A percentile compares a stretch with the other conserved stretches of the same genome.
These are phyloP conservation scores for Theileria annulata DNA, from an alignment of 169 alveolate genomes.

Conservation along the genomic window DNA sequence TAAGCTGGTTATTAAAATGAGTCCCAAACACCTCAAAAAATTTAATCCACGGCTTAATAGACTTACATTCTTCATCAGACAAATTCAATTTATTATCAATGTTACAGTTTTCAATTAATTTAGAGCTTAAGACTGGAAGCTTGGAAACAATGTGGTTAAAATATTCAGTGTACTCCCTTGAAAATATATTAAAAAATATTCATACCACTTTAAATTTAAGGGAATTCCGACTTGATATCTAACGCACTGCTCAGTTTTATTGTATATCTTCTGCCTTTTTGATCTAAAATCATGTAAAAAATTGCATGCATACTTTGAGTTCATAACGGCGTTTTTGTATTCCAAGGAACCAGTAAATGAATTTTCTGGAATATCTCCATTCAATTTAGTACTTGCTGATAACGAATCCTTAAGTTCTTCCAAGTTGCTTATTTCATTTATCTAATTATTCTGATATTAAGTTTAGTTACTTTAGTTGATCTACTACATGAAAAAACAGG, in stretches of 20 bases:
- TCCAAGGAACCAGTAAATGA: conserved; percentile 64
- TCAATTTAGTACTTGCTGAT: conserved; percentile 57
- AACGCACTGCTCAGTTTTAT: conserved; percentile 45
- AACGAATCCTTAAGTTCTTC: conserved; percentile 59
- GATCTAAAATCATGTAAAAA: conserved; percentile 2
- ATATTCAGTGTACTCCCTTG: conserved; percentile 42
- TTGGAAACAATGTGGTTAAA: conserved; percentile 26
- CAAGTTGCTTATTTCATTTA: conserved; percentile 44
- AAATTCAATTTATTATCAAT: conserved; percentile 8
- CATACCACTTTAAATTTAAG: conserved; percentile 51
- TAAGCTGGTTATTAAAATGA: conserved; percentile 55
- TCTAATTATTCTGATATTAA: conserved; percentile 1
- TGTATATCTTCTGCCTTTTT: conserved; percentile 41
- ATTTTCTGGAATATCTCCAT: conserved; percentile 50
- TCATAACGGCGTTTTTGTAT: conserved; percentile 41
- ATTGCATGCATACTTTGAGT: conserved; percentile 4
- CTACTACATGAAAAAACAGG: conserved; percentile 67
- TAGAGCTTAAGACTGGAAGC: conserved; percentile 21
- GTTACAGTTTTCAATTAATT: conserved; percentile 26
- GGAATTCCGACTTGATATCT: conserved; percentile 68
- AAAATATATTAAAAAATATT: neutral
- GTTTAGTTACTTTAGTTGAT: conserved; percentile 31
- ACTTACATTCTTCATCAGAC: conserved; percentile 30
- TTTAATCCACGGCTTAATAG: conserved; percentile 53
- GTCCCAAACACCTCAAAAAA: conserved; percentile 64